Base-by-base conservation (phyloP, 345 rosid genomes). In the Corchorus capsularis region DNA sequence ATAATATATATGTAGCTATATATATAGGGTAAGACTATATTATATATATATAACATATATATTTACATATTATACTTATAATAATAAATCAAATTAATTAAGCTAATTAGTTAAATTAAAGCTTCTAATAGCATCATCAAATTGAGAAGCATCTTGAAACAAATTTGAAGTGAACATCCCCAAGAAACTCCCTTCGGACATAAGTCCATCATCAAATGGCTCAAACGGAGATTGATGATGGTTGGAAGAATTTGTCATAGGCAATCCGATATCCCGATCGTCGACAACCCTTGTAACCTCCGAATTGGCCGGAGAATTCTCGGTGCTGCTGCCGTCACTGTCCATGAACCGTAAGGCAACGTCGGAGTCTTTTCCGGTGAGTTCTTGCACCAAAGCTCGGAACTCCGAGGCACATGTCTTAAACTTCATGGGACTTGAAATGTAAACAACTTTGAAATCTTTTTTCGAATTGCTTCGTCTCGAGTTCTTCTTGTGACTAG, bases 351-450 rank as follows among this genome's bases (percentile, higher is more conserved):
- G 50, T 1, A 5, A 14, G 12, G 86, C 84, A 32, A 86, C 77
- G 46, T 94, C 94, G 17, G 97, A 92, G 79, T 93, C 89, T 74
- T 91, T 89, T 0, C 98, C 97, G 13, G 98, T 93, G 71, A 93
- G 98, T 63, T 92, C 90, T 78, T 93, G 97, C 6, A 93, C 98
- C 32, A 89, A 81, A 74, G 91, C 95, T 78, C 98, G 86, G 20
- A 93, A 93, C 65, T 89, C 78, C 0, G 98, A 85, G 4, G 97
- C 95, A 63, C 90, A 86, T 11, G 91, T 89, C 61, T 83, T 45
- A n/a, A 93, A 87, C 83, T 82, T 93, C 94, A 92, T 85, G 35
- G 98, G 97, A 78, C 82, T 92, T 0, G 95, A 93, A 32, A 93
- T 93, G 84, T 93, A 90, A 65, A 91, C 92, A 41, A 93, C 94